Conservation (phyloP, 345 rosid species). For the Cardiospermum halicacabum region DNA sequence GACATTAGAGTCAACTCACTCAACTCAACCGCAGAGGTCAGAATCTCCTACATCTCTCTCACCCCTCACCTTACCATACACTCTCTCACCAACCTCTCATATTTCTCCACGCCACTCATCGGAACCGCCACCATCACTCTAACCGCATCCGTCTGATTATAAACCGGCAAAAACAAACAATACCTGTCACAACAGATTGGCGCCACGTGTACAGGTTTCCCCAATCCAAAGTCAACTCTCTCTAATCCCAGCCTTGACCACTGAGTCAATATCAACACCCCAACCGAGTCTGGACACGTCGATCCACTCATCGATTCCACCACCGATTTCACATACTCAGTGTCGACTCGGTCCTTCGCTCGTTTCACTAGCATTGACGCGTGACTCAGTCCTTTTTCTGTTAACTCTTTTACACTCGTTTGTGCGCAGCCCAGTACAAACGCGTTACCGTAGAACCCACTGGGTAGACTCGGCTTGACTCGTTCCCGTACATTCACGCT, state of each 20-base stretch:
- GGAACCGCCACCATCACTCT: slow-evolving; percentile 82
- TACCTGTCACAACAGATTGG: slow-evolving; percentile 69
- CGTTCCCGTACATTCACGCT: slow-evolving; percentile 63
- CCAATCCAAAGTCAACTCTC: slow-evolving; percentile 72
- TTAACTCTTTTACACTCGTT: slow-evolving; percentile 47
- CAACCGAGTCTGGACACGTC: slow-evolving; percentile 64
- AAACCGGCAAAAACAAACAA: slow-evolving; percentile 67
- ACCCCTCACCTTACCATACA: slow-evolving; percentile 31
- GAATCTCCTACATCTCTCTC: slow-evolving; percentile 3
- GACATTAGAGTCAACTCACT: slow-evolving; percentile 30
- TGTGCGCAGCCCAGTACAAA: slow-evolving; percentile 77
- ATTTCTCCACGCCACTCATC: slow-evolving; percentile 46
- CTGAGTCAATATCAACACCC: slow-evolving; percentile 66
- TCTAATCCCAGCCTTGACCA: slow-evolving; percentile 92
- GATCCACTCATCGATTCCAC: slow-evolving; percentile 49
- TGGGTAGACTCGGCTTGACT: slow-evolving; percentile 64
- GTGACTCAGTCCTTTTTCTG: slow-evolving; percentile 52
- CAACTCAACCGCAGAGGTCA: too few relatives aligned
- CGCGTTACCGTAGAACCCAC: slow-evolving; percentile 81
- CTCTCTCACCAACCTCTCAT: slow-evolving; percentile 45
- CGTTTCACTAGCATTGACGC: slow-evolving; percentile 53
- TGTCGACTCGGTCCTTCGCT: slow-evolving; percentile 62
- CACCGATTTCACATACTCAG: slow-evolving; percentile 52
- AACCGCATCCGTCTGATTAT: slow-evolving; percentile 46
- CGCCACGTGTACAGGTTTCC: slow-evolving; percentile 61